Evolutionary conservation across 1,139 yeast genomes (phyloP).

Genomic region (Wickerhamomyces sp.): DNA sequence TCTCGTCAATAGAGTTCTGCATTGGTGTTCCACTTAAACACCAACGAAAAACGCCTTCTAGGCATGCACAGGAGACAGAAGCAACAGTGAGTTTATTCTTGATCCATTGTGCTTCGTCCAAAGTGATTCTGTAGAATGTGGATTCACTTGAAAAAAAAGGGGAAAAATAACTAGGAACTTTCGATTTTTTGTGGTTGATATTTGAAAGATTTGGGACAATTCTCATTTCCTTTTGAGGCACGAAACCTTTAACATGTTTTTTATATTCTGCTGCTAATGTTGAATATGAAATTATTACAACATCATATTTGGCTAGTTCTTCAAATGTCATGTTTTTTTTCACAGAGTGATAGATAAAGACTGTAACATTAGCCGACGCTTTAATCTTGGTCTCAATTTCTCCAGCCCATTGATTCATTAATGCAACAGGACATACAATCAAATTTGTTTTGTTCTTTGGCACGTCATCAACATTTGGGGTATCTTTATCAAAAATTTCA

Average conservation of each 20-base stretch:
- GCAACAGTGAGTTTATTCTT: conserved; percentile 69
- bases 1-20: conserved; percentile 79
- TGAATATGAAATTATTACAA: conserved; percentile 71
- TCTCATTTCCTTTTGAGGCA: conserved; percentile 25
- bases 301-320: conserved; percentile 56
- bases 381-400: conserved; percentile 65
- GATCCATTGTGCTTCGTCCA: conserved; percentile 91
- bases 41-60: conserved; percentile 59
- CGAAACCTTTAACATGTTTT: conserved; percentile 42
- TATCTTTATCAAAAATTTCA: neutral
- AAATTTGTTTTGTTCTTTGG: conserved; percentile 51
- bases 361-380: conserved; percentile 39
- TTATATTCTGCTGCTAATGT: conserved; percentile 69
- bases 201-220: conserved; percentile 36
- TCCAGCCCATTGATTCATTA: conserved; percentile 75
- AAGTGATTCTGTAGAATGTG: conserved; percentile 59
- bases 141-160: conserved; percentile 60
- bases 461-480: conserved; percentile 16
- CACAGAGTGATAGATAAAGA: conserved; percentile 55
- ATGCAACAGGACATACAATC: conserved; percentile 80
- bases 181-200: conserved; percentile 27
- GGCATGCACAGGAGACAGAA: conserved; percentile 60
- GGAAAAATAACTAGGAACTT: conserved; percentile 40
- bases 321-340: conserved; percentile 40
- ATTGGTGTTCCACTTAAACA: conserved; percentile 94